Evolutionary conservation across 2,329 filamentous ascomycete species (phyloP), one percentile per base, ranked within the genome.

Genomic region (Nemania sp.): DNA sequence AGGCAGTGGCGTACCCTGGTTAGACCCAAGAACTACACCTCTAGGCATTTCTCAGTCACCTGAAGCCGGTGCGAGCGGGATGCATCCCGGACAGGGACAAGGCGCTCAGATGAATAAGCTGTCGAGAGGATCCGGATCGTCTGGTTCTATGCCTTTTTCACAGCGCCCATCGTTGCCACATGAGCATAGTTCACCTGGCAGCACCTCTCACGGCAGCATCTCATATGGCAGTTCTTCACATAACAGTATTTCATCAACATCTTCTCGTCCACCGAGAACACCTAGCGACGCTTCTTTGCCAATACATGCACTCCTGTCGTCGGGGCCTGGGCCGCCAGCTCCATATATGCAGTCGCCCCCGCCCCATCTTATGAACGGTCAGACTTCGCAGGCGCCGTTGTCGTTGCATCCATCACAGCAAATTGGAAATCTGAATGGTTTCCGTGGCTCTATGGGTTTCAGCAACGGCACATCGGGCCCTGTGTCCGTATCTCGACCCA

Each of bases 301-400:
- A 1, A 85, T 86, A 21, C 83, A 85, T 64, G 79, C 82, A 0
- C 73, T 86, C 0, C 71, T 86, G 18, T 78, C 78, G 2, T 77
- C 78, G 20, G 79, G 79, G 60, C 66, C 71, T 9, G 60, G 73
- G 18, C 54, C 62, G 54, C 63, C 62, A 12, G 54, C 12, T 66
- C 60, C 67, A 46, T 66, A 51, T 49, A 42, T 49, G 45, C 64
- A 42, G 51, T 50, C 39, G 51, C 59, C 43, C 54, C 53, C 29
- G 48, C 51, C 47, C 32, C 20, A 57, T 42, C 61, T 25, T 5
- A 59, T 50, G 29, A 63, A 49, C 50, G 60, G 29, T 4, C 45
- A 59, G 2, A 54, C 47, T 5, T 62, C 68, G 25, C 65, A 71
- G 37, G 63, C 65, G 50, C 56, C 65, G n/a, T 48, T 63, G 25